These are phyloP conservation scores for Apophysomyces trapeziformis DNA, from an alignment of 371 early-diverging fungal species.

Conservation along the genomic window DNA sequence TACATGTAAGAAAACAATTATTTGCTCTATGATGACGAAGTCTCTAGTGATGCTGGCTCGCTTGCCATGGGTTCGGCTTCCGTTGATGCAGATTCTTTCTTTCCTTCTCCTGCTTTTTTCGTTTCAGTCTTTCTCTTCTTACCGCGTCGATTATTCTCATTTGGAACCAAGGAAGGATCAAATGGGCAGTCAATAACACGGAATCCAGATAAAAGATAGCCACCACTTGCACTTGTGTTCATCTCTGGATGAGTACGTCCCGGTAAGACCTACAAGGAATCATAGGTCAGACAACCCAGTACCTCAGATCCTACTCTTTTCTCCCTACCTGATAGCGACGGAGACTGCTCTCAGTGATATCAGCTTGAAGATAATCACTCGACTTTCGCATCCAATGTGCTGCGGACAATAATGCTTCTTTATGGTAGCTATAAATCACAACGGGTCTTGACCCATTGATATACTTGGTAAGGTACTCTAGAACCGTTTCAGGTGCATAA, in stretches of 20 bases:
- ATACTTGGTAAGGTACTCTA: constrained; percentile 69
- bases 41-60: background rate
- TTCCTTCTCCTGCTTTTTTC: constrained; percentile 1
- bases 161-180: constrained; percentile 31
- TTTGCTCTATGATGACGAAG: background rate
- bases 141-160: constrained; percentile 16
- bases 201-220: constrained; percentile 78
- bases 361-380: constrained; percentile 74
- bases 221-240: constrained; percentile 87
- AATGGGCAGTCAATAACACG: constrained; percentile 60
- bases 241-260: constrained; percentile 95
- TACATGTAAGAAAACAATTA: too few relatives aligned
- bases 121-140: constrained; percentile 29
- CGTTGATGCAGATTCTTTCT: background rate
- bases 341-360: constrained; percentile 88
- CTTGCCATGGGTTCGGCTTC: background rate
- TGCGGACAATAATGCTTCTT: constrained; percentile 80
- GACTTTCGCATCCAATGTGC: constrained; percentile 75
- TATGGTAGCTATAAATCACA: constrained; percentile 81
- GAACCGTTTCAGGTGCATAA: constrained; percentile 70
- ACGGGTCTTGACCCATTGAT: constrained; percentile 84
- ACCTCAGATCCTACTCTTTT: background rate
- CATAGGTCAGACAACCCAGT: background rate
- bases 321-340: constrained; percentile 76
- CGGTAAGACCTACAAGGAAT: constrained; percentile 80